These are phyloP conservation scores for Ustilago trichophora DNA, from an alignment of 1,284 basidiomycete species.

Conservation along the genomic window DNA sequence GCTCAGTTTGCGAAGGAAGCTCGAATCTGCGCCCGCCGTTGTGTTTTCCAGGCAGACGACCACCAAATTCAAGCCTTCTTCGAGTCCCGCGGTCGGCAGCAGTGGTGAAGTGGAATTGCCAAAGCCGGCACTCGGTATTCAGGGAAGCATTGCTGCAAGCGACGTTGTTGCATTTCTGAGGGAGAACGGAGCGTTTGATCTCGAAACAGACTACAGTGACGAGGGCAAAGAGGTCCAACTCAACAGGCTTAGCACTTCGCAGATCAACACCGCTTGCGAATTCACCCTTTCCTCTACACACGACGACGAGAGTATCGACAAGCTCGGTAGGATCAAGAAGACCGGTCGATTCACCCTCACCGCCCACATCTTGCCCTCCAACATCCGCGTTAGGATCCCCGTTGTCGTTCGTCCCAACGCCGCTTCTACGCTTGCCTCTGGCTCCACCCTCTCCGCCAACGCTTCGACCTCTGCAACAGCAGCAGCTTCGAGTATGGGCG, in stretches of 20 bases:
- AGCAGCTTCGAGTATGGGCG: not conserved
- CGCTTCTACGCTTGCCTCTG: constrained; percentile 1
- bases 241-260: constrained; percentile 26
- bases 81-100: not conserved
- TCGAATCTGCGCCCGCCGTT: constrained; percentile 28
- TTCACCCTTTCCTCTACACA: constrained; percentile 13
- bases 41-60: constrained; percentile 32
- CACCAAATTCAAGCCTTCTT: constrained; percentile 9
- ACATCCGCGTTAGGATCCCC: constrained; percentile 33
- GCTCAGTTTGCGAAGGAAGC: constrained; percentile 34
- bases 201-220: constrained; percentile 36
- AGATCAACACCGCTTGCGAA: constrained; percentile 42
- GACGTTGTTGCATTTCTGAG: constrained; percentile 32
- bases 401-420: constrained; percentile 22
- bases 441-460: constrained; percentile 1
- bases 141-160: constrained; percentile 31
- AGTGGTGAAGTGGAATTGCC: constrained; percentile 16
- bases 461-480: not conserved
- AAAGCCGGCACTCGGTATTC: constrained; percentile 32
- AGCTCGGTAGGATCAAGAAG: constrained; percentile 40
- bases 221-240: constrained; percentile 20
- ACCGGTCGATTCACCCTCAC: constrained; percentile 29
- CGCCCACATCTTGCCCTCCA: constrained; percentile 25
- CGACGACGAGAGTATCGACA: constrained; percentile 20
- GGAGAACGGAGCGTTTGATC: constrained; percentile 30